These are phyloP conservation scores for Salmacisia buchloeana DNA, from an alignment of 1,284 basidiomycete species.

Conservation along the genomic window DNA sequence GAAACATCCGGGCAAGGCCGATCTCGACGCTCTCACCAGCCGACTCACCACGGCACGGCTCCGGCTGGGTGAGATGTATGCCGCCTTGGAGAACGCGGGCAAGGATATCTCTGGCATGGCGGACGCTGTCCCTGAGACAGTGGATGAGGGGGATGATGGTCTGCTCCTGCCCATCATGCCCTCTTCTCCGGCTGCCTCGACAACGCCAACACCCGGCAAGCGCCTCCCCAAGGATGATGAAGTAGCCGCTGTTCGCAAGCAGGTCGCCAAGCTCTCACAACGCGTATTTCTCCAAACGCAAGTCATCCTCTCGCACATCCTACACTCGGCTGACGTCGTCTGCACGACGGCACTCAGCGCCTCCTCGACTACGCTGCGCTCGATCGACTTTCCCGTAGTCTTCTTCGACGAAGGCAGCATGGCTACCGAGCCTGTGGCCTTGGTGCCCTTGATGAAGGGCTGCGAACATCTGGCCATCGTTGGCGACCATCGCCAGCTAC, in stretches of 20 bases:
- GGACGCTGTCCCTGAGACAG: not conserved
- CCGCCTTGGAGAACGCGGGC: not conserved
- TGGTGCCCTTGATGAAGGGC: constrained; percentile 53
- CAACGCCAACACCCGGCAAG: too few relatives aligned
- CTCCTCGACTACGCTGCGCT: constrained; percentile 34
- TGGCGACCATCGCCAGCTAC: constrained; percentile 94
- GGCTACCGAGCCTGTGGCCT: constrained; percentile 72
- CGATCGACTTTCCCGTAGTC: constrained; percentile 83
- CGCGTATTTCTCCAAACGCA: constrained; percentile 38
- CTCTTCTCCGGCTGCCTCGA: not conserved
- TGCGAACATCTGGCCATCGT: constrained; percentile 78
- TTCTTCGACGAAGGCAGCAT: constrained; percentile 92
- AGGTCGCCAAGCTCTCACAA: constrained; percentile 32
- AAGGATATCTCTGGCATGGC: not conserved
- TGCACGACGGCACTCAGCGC: constrained; percentile 48
- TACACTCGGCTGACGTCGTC: constrained; percentile 51
- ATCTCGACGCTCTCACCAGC: not conserved
- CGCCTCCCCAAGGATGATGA: constrained; percentile 9
- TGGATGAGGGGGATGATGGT: not conserved
- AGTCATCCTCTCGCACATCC: constrained; percentile 47
- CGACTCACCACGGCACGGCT: not conserved
- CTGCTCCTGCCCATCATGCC: not conserved
- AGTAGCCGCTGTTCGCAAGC: constrained; percentile 27
- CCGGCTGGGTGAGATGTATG: constrained; percentile 3
- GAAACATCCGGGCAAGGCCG: not conserved